Evolutionary conservation across 495 filamentous ascomycete species (phyloP).

Genomic region (Extremus antarcticus): DNA sequence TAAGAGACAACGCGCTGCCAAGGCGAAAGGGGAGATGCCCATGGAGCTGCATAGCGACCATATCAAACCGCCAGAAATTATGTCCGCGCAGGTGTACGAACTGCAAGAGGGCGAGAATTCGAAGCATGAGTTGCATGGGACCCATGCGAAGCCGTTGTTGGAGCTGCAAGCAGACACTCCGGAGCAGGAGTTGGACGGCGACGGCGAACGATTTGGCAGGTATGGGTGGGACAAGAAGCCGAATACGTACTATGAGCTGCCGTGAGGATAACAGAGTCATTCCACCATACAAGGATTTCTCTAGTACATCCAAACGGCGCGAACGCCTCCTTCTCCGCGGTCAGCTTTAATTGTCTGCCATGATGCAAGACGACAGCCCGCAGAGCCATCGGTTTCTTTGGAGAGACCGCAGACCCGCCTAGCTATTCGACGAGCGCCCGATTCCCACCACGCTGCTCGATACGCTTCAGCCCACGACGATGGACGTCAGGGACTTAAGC

Average conservation of each 20-base stretch:
- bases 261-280: not conserved
- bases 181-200: not conserved
- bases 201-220: not conserved
- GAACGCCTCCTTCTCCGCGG: too few species aligned
- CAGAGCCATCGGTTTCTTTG: too few species aligned
- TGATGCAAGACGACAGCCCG: too few species aligned
- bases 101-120: not conserved
- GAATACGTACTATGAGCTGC: not conserved
- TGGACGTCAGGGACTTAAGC: too few species aligned
- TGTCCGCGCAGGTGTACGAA: not conserved
- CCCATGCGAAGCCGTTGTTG: not conserved
- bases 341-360: too few species aligned
- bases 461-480: too few species aligned
- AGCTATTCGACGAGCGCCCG: too few species aligned
- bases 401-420: too few species aligned
- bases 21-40: not conserved
- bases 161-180: not conserved
- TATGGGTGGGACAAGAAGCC: not conserved
- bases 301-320: too few species aligned
- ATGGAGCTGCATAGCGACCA: not conserved
- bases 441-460: too few species aligned
- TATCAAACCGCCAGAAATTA: not conserved
- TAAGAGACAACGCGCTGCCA: not conserved
- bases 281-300: not conserved
- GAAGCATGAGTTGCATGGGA: not conserved